Conservation (phyloP, 192 early-diverging fungal genomes). For the Cetraspora pellucida region DNA sequence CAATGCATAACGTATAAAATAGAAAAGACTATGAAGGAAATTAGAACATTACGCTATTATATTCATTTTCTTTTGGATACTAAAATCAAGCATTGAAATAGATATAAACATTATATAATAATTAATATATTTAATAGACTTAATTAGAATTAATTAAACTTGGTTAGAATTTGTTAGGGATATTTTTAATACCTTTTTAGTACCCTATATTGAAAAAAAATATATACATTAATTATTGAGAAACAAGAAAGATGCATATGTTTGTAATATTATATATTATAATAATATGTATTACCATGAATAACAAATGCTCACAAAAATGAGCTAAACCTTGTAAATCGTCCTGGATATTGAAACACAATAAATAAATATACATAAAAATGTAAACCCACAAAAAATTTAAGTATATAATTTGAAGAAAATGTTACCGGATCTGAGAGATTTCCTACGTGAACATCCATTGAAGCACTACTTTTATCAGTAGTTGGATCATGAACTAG, state of each 20-base stretch:
- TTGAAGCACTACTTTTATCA: constrained; percentile 61
- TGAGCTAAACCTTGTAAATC: constrained; percentile 67
- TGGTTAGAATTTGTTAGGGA: too few species aligned
- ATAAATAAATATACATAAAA: constrained; percentile 4
- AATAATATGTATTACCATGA: constrained; percentile 53
- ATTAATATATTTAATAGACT: not conserved
- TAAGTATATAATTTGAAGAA: constrained; percentile 34
- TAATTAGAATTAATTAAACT: not conserved
- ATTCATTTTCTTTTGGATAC: constrained; percentile 71
- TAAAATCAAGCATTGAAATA: constrained; percentile 32
- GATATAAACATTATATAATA: not conserved
- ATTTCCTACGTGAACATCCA: constrained; percentile 85
- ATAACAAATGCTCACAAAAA: constrained; percentile 71
- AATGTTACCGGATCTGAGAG: constrained; percentile 69
- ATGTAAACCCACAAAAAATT: not conserved
- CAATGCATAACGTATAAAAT: not conserved
- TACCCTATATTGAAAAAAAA: not conserved
- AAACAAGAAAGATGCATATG: not conserved
- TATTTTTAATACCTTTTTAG: constrained; percentile 1
- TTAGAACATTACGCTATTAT: constrained; percentile 34
- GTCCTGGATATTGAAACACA: constrained; percentile 37
- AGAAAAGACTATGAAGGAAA: not conserved
- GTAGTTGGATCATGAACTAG: constrained; percentile 56
- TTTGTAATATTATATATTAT: not conserved
- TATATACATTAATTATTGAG: not conserved